These are phyloP conservation scores for Umbelopsis ramanniana DNA, from an alignment of 192 early-diverging fungal species.

Conservation along the genomic window DNA sequence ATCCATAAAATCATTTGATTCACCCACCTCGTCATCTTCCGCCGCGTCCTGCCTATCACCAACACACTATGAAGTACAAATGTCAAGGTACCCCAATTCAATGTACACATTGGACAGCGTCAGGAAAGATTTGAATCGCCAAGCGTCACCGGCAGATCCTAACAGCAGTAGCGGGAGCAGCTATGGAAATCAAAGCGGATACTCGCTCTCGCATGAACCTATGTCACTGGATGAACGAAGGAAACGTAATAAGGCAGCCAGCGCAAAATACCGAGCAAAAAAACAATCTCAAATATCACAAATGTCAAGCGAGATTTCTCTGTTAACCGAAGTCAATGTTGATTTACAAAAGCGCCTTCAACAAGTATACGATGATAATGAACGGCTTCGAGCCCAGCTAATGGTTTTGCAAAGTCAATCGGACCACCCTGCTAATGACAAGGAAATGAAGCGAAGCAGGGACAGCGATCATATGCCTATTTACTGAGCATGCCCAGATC, in stretches of 20 bases:
- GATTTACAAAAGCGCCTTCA: neutral
- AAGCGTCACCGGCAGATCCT: neutral
- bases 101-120: neutral
- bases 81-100: neutral
- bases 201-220: constrained; percentile 19
- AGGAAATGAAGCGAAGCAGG: neutral
- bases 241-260: constrained; percentile 60
- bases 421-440: neutral
- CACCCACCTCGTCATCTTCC: neutral
- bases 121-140: neutral
- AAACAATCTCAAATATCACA: constrained; percentile 31
- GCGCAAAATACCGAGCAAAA: constrained; percentile 62
- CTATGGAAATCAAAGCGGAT: neutral
- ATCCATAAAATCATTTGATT: neutral
- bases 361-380: constrained; percentile 6
- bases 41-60: neutral
- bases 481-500: too few species aligned
- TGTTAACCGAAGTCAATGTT: neutral
- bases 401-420: neutral
- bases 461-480: neutral
- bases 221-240: constrained; percentile 53
- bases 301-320: neutral
- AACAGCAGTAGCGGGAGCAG: constrained; percentile 3
- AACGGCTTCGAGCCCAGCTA: neutral
- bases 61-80: neutral